Evolutionary conservation across 306 rosid genomes (phyloP), one percentile per base, ranked within the genome.

Genomic region (Pueraria montana): DNA sequence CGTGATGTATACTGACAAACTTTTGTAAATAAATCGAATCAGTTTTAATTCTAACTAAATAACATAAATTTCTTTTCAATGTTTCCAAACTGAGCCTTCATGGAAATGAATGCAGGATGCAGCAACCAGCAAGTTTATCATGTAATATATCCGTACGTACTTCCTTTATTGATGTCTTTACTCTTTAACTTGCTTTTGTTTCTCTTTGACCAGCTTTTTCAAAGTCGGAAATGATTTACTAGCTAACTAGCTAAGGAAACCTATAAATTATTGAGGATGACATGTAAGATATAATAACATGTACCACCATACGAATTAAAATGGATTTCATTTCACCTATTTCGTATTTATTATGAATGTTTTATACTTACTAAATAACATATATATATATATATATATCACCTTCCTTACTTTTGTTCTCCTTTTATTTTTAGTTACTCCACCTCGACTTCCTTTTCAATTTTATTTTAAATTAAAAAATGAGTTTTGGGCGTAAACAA

Each of bases 191-290:
- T 64, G 56, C 82, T 77, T 82, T 74, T 58, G 23, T 26, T 77
- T 77, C 82, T 73, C 42, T 87, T 81, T 85, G 87, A 88, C 86
- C 84, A 56, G 2, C 87, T 80, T 89, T 84, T 82, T 42, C 64
- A 86, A 88, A 84, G 85, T 42, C 10, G 42, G 69, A 49, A 63
- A 67, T 74, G 43, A 83, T 72, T 53, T 77, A 45, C 38, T 5
- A 79, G 30, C 70, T 45, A 71, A 53, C 40, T 5, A 34, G 30
- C 70, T 36, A 71, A 45, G 36, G 34, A 79, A 53, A 65, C 11
- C 56, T 63, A 30, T 49, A 62, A 83, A 75, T 83, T 23, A 80
- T 83, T 75, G 83, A 69, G 42, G 64, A 18, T 40, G 66, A 26
- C 16, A 14, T 16, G 63, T 20, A 82, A 61, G 53, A 49, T 27